Conservation (phyloP, 192 early-diverging fungal genomes). For the Backusella tuberculispora region DNA sequence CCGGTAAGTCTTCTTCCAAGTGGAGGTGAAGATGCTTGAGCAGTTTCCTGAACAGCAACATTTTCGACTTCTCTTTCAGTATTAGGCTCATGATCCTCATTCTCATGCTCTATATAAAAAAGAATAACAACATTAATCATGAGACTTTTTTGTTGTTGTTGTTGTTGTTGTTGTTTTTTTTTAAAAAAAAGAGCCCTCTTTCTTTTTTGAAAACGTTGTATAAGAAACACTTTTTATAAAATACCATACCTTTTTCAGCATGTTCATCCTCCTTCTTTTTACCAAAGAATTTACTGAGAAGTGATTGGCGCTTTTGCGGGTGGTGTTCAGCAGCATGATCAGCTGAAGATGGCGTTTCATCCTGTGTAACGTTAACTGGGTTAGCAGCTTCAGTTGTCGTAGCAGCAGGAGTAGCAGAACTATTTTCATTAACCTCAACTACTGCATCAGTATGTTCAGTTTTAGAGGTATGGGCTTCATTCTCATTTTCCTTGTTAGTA, state of each 20-base stretch:
- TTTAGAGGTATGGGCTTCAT: neutral
- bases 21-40: neutral
- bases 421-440: neutral
- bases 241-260: neutral
- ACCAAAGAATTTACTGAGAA: conserved; percentile 11
- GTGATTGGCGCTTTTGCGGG: conserved; percentile 8
- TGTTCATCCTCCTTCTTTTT: conserved; percentile 14
- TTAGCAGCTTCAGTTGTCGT: neutral
- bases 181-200: neutral
- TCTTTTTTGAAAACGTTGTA: neutral
- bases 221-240: neutral
- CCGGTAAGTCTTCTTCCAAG: conserved; percentile 14
- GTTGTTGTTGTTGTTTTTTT: no score
- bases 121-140: neutral
- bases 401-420: neutral
- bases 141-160: neutral
- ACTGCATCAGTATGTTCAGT: neutral
- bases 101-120: conserved; percentile 4
- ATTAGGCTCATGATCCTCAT: conserved; percentile 4
- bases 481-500: neutral
- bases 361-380: neutral
- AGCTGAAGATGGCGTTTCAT: conserved; percentile 4
- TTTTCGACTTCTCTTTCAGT: conserved; percentile 12
- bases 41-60: conserved; percentile 1
- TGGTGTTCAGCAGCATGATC: neutral